Evolutionary conservation across 371 early-diverging fungal genomes (phyloP).

Genomic region (Saksenaea oblongispora): DNA sequence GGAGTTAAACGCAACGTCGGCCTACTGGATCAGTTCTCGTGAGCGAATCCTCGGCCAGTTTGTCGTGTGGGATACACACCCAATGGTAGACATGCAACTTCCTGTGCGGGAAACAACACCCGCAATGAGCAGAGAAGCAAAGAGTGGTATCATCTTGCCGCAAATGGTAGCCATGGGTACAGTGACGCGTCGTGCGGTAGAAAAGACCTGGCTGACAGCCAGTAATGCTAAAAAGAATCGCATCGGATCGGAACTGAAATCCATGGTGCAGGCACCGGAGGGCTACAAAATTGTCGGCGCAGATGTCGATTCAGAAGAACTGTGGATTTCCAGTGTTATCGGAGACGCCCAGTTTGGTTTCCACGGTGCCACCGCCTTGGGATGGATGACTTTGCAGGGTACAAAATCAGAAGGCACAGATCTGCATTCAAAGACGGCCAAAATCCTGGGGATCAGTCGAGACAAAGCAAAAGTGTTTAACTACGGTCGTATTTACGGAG

Average conservation of each 20-base stretch:
- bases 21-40: constrained; percentile 93
- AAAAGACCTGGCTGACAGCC: constrained; percentile 96
- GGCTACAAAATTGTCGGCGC: constrained; percentile 93
- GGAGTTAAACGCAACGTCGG: constrained; percentile 74
- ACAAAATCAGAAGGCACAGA: constrained; percentile 90
- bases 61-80: constrained; percentile 74
- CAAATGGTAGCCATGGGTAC: constrained; percentile 95
- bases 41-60: constrained; percentile 85
- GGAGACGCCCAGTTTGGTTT: constrained; percentile 94
- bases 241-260: constrained; percentile 95
- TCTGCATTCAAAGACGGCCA: constrained; percentile 92
- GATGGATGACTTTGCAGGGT: constrained; percentile 98
- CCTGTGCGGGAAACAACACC: constrained; percentile 34
- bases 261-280: constrained; percentile 80
- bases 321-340: constrained; percentile 95
- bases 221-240: constrained; percentile 89
- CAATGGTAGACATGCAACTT: constrained; percentile 43
- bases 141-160: constrained; percentile 88
- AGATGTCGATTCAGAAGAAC: constrained; percentile 96
- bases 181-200: constrained; percentile 93
- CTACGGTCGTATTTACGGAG: constrained; percentile 96
- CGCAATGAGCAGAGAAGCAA: constrained; percentile 11
- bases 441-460: constrained; percentile 84
- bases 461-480: constrained; percentile 96
- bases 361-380: constrained; percentile 93